These are phyloP conservation scores for Ganoderma sinense DNA, from an alignment of 1,284 basidiomycete species.

Conservation along the genomic window DNA sequence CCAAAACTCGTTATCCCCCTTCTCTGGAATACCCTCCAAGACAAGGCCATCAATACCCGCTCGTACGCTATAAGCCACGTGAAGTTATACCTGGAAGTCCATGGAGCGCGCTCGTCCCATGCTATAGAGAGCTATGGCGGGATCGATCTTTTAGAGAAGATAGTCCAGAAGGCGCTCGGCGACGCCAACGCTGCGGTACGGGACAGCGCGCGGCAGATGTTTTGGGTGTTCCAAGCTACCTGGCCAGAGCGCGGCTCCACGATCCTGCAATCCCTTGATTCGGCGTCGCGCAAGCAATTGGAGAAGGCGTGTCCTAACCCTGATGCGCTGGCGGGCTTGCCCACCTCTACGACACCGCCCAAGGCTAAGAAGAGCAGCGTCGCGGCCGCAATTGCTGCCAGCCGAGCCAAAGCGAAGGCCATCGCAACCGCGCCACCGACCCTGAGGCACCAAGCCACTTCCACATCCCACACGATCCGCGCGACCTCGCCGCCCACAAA, in stretches of 20 bases:
- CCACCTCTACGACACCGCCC: conserved; percentile 55
- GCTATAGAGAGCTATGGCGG: conserved; percentile 73
- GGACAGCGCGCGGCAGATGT: conserved; percentile 77
- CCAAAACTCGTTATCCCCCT: conserved; percentile 78
- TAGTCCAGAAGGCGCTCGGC: conserved; percentile 72
- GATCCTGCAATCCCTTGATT: conserved; percentile 78
- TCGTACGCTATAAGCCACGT: conserved; percentile 73
- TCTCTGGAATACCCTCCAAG: conserved; percentile 78
- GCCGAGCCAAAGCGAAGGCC: conserved; percentile 83
- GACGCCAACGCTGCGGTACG: conserved; percentile 87
- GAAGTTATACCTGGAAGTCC: conserved; percentile 76
- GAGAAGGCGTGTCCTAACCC: conserved; percentile 83
- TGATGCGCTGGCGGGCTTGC: conserved; percentile 46
- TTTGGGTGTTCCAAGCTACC: conserved; percentile 82
- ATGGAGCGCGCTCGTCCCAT: conserved; percentile 68
- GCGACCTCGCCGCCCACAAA: conserved; percentile 52
- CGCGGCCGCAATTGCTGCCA: conserved; percentile 84
- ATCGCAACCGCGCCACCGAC: conserved; percentile 81
- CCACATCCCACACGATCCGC: conserved; percentile 58
- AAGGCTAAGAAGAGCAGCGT: conserved; percentile 76
- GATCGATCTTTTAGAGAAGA: conserved; percentile 75
- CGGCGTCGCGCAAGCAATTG: conserved; percentile 79
- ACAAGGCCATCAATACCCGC: conserved; percentile 88
- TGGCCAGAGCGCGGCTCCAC: conserved; percentile 76
- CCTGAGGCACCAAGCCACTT: conserved; percentile 80